Conservation (phyloP, 2,329 filamentous ascomycete genomes). For the Fusarium bulbicola region DNA sequence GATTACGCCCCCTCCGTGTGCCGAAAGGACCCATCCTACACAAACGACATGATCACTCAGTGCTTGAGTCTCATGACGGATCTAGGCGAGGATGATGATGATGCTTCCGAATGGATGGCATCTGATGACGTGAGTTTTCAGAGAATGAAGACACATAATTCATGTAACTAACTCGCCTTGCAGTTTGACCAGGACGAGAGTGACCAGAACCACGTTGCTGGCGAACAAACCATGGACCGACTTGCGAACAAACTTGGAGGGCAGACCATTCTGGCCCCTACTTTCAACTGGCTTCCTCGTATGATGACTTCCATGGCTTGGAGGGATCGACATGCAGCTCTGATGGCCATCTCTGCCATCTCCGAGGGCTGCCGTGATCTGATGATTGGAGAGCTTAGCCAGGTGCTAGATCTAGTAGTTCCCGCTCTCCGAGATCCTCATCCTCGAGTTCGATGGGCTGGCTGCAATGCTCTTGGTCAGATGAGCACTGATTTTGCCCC, state of each 20-base stretch:
- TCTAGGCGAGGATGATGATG: slow-evolving; percentile 91
- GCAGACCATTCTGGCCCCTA: slow-evolving; percentile 89
- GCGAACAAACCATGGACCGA: slow-evolving; percentile 98
- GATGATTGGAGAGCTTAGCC: slow-evolving; percentile 93
- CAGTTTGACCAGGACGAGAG: slow-evolving; percentile 94
- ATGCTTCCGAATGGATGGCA: slow-evolving; percentile 91
- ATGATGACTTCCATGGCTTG: slow-evolving; percentile 98
- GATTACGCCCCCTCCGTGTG: slow-evolving; percentile 95
- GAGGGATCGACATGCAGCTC: slow-evolving; percentile 93
- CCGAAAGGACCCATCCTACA: slow-evolving; percentile 91
- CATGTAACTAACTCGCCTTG: neutral
- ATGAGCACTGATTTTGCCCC: slow-evolving; percentile 99
- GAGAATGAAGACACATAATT: neutral
- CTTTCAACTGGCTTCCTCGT: slow-evolving; percentile 94
- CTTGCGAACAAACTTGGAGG: slow-evolving; percentile 97
- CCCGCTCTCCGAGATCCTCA: slow-evolving; percentile 90
- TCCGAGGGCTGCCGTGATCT: slow-evolving; percentile 96
- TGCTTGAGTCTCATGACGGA: slow-evolving; percentile 98
- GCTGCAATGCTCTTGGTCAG: slow-evolving; percentile 97
- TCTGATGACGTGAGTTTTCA: slow-evolving; percentile 81
- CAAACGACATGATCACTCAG: slow-evolving; percentile 96
- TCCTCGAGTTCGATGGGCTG: slow-evolving; percentile 94
- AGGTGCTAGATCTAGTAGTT: slow-evolving; percentile 93
- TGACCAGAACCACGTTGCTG: slow-evolving; percentile 95
- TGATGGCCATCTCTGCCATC: slow-evolving; percentile 99